Conservation (phyloP, 305 asterid genomes). For the Coffea humblotiana region DNA sequence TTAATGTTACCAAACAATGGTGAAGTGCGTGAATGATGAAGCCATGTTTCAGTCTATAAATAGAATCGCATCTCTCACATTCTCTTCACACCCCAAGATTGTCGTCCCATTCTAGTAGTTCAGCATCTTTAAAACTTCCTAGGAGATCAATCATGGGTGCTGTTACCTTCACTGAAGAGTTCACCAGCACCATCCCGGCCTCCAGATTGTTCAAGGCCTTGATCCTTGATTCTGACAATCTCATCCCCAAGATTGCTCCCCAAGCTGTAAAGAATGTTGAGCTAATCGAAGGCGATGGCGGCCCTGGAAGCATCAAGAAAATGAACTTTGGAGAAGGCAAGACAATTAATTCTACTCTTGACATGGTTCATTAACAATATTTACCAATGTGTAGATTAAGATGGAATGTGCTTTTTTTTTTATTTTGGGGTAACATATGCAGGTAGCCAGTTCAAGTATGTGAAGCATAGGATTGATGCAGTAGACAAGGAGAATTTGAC, state of each 20-base stretch:
- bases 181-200: conserved; percentile 26
- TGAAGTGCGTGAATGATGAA: neutral
- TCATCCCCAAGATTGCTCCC: conserved; percentile 24
- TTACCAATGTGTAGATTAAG: neutral
- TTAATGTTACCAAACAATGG: neutral
- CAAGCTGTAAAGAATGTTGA: conserved; percentile 32
- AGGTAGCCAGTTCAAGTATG: conserved; percentile 30
- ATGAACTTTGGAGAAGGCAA: conserved; percentile 47
- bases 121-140: neutral
- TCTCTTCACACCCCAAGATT: neutral
- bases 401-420: neutral
- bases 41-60: conserved; percentile 22
- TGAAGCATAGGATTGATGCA: conserved; percentile 33
- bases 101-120: neutral
- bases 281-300: conserved; percentile 55
- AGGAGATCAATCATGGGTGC: conserved; percentile 30
- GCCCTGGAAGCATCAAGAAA: conserved; percentile 49
- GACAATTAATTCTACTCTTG: neutral
- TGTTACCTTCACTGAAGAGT: conserved; percentile 24
- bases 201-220: conserved; percentile 22
- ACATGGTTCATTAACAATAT: neutral
- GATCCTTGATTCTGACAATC: conserved; percentile 23
- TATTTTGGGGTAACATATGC: neutral
- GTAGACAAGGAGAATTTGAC: conserved; percentile 26
- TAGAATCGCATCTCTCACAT: conserved; percentile 3